Conservation (phyloP, 2,329 filamentous ascomycete genomes). For the Ophiostoma pallidulum region DNA sequence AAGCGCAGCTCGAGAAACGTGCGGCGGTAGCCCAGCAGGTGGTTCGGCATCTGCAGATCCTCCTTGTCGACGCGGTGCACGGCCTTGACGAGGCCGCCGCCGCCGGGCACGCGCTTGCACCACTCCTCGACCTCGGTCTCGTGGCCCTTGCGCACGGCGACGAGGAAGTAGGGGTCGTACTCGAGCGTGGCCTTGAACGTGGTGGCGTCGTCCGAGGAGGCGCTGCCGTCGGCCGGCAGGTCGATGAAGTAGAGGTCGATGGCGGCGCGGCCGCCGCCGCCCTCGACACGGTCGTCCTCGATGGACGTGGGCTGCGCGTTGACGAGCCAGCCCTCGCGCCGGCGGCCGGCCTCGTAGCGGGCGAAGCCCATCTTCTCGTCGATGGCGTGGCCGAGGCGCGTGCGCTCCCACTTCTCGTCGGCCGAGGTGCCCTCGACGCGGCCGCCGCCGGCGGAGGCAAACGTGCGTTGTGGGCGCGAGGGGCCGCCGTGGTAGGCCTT, state of each 20-base stretch:
- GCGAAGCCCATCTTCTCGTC: constrained; percentile 93
- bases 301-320: constrained; percentile 88
- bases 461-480: constrained; percentile 48
- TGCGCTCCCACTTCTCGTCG: constrained; percentile 86
- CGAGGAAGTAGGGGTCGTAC: constrained; percentile 93
- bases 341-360: constrained; percentile 80
- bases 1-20: constrained; percentile 84
- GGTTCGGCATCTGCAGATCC: constrained; percentile 90
- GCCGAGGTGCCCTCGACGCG: constrained; percentile 78
- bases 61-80: constrained; percentile 79
- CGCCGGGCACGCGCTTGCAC: constrained; percentile 64
- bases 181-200: constrained; percentile 95
- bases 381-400: constrained; percentile 73
- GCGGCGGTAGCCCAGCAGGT: constrained; percentile 80
- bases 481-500: constrained; percentile 66
- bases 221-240: constrained; percentile 91
- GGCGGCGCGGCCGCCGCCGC: constrained; percentile 78
- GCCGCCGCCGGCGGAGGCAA: constrained; percentile 65
- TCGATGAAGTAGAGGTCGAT: constrained; percentile 97
- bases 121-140: constrained; percentile 96
- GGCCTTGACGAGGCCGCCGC: constrained; percentile 72
- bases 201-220: constrained; percentile 76
- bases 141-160: constrained; percentile 78
- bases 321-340: constrained; percentile 78
- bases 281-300: constrained; percentile 73